Conservation (phyloP, 805 yeast genomes). For the Saturnispora halmiae region DNA sequence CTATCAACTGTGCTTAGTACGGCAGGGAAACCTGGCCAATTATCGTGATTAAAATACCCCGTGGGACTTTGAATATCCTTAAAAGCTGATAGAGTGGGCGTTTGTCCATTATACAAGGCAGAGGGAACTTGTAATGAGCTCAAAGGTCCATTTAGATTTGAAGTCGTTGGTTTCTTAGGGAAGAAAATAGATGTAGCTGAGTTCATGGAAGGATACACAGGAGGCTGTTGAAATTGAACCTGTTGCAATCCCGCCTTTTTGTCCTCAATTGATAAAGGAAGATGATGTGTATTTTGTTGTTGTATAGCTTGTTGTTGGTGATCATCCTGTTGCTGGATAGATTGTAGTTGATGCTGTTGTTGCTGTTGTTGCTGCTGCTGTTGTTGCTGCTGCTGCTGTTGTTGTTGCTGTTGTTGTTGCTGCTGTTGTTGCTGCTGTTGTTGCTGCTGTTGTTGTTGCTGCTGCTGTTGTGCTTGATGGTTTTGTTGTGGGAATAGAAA, state of each 20-base stretch:
- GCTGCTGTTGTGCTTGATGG: conserved; percentile 3
- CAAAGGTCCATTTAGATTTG: not conserved
- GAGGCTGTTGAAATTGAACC: conserved; percentile 3
- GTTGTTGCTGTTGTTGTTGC: conserved; percentile 14
- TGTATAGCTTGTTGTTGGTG: conserved; percentile 19
- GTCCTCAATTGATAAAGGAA: too few species aligned
- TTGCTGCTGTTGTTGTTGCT: conserved; percentile 16
- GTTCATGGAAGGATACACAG: conserved; percentile 12
- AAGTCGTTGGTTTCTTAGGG: not conserved
- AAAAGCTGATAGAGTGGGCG: conserved; percentile 62
- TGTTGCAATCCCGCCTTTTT: too few species aligned
- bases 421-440: conserved; percentile 21
- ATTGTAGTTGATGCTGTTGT: conserved; percentile 7
- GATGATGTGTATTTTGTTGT: conserved; percentile 14
- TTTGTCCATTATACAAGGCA: conserved; percentile 21
- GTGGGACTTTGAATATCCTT: conserved; percentile 37
- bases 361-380: conserved; percentile 17
- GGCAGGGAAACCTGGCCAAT: conserved; percentile 30
- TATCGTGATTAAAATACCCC: conserved; percentile 55
- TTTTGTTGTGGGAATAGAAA: conserved; percentile 16
- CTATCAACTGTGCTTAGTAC: conserved; percentile 3
- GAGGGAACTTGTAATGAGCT: conserved; percentile 2
- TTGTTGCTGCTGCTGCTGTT: conserved; percentile 11
- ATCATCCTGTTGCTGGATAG: conserved; percentile 18
- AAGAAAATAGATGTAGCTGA: conserved; percentile 15